Evolutionary conservation across 139 green algal species (phyloP).

Genomic region (Asterochloris sp.): DNA sequence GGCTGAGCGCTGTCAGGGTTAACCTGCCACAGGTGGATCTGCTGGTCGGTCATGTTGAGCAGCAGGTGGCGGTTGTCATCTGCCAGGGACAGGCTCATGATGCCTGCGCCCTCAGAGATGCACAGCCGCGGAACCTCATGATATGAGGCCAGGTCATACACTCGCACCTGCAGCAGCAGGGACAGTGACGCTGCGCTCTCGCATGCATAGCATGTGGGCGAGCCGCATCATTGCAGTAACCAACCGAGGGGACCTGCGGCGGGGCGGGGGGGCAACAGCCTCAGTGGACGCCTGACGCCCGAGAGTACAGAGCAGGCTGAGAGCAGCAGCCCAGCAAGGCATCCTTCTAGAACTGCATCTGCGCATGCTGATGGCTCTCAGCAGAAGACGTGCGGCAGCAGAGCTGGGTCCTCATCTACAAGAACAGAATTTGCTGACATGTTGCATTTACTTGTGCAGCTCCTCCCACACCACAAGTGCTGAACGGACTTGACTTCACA

Average conservation of each 20-base stretch:
- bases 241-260: no score
- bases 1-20: background rate
- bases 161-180: conserved; percentile 2
- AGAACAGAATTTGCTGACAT: no score
- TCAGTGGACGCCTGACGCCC: no score
- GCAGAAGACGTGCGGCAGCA: background rate
- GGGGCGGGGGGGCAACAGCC: no score
- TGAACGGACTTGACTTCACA: background rate
- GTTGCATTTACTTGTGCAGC: no score
- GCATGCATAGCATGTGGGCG: no score
- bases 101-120: conserved; percentile 13
- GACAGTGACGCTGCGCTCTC: no score
- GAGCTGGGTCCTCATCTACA: background rate
- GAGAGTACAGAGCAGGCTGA: no score
- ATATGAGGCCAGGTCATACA: conserved; percentile 5
- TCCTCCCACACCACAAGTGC: no score
- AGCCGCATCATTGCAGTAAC: no score
- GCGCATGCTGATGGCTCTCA: background rate
- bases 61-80: conserved; percentile 37
- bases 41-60: conserved; percentile 38
- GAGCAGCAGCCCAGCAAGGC: no score
- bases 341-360: background rate
- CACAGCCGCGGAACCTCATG: background rate
- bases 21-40: conserved; percentile 35
- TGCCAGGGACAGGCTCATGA: conserved; percentile 8